A percentile compares a stretch with the other conserved stretches of the same genome.
phyloP scores from a whole-genome alignment of 768 basidiomycete genomes.

The Panaeolus cyanescens region DNA sequence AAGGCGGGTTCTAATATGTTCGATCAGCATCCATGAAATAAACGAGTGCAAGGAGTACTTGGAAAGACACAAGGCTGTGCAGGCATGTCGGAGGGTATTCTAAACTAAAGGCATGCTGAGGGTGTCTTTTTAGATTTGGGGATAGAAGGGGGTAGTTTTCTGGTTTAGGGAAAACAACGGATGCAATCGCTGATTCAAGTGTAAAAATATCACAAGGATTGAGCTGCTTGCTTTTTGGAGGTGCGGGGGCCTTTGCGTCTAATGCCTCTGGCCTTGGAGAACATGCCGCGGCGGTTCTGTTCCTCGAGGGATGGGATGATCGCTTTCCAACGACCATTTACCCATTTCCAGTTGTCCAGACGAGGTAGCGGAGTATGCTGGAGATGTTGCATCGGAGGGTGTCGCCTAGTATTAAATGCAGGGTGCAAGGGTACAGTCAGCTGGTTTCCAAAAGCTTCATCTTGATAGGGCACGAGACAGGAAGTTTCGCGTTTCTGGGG shows the following conservation, averaged over 20 bases:
- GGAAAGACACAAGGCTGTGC: neutral
- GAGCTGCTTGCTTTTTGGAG: neutral
- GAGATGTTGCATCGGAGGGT: slow-evolving; percentile 40
- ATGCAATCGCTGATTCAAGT: neutral
- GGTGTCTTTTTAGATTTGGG: neutral
- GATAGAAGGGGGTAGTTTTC: neutral
- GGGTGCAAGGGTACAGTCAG: slow-evolving; percentile 53
- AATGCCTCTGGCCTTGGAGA: slow-evolving; percentile 27
- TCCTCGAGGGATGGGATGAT: slow-evolving; percentile 47
- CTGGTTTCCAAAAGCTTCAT: slow-evolving; percentile 50
- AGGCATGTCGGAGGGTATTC: neutral
- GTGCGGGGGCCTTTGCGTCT: neutral
- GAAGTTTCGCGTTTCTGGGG: slow-evolving; percentile 38
- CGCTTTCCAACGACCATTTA: slow-evolving; percentile 56
- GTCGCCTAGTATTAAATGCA: slow-evolving; percentile 42
- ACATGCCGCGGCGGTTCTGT: slow-evolving; percentile 45
- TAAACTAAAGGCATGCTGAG: neutral
- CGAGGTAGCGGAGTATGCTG: slow-evolving; percentile 22
- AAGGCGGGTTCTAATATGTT: neutral
- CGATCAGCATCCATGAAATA: neutral
- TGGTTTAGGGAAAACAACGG: neutral
- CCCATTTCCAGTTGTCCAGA: slow-evolving; percentile 47
- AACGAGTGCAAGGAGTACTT: neutral
- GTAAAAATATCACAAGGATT: neutral
- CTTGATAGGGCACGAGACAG: slow-evolving; percentile 54